These are phyloP conservation scores for Penicillium sp. DNA, from an alignment of 2,329 filamentous ascomycete species.

Conservation along the genomic window DNA sequence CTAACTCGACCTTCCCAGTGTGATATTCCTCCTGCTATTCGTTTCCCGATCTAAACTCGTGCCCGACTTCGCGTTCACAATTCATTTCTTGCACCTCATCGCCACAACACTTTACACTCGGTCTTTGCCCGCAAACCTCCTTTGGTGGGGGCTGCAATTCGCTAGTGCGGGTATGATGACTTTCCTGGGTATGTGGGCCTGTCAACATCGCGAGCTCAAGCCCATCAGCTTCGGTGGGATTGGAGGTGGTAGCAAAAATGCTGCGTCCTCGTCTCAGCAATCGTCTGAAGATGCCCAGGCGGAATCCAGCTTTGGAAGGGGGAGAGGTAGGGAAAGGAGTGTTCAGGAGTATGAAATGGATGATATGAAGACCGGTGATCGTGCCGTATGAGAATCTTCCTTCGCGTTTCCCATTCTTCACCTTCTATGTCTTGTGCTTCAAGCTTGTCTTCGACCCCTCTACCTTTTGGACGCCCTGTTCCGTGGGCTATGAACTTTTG, in stretches of 20 bases:
- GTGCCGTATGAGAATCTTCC: constrained; percentile 26
- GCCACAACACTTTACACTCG: constrained; percentile 76
- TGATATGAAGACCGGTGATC: constrained; percentile 33
- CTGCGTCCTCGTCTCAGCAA: constrained; percentile 11
- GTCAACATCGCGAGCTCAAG: constrained; percentile 82
- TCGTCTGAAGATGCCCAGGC: constrained; percentile 17
- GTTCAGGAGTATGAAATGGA: constrained; percentile 38
- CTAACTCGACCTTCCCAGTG: constrained; percentile 53
- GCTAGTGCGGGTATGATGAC: constrained; percentile 64
- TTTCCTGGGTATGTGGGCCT: constrained; percentile 81
- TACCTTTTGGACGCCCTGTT: constrained; percentile 1
- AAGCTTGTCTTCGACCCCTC: neutral
- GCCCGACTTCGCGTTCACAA: constrained; percentile 87
- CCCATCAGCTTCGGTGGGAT: constrained; percentile 81
- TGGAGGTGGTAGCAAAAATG: constrained; percentile 18
- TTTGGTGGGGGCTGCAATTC: constrained; percentile 80
- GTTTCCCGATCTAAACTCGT: constrained; percentile 90
- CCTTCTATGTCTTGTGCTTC: neutral
- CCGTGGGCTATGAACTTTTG: constrained; percentile 14
- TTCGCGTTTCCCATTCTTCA: neutral
- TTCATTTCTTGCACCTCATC: constrained; percentile 80
- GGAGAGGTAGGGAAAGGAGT: constrained; percentile 31
- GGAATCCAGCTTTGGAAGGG: constrained; percentile 29
- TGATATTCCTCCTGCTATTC: constrained; percentile 78
- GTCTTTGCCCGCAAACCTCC: constrained; percentile 70